Percentiles rank a stretch among this genome's conserved stretches.
Conservation (phyloP, 1,139 yeast species). For the Blastobotrys aristatus region DNA sequence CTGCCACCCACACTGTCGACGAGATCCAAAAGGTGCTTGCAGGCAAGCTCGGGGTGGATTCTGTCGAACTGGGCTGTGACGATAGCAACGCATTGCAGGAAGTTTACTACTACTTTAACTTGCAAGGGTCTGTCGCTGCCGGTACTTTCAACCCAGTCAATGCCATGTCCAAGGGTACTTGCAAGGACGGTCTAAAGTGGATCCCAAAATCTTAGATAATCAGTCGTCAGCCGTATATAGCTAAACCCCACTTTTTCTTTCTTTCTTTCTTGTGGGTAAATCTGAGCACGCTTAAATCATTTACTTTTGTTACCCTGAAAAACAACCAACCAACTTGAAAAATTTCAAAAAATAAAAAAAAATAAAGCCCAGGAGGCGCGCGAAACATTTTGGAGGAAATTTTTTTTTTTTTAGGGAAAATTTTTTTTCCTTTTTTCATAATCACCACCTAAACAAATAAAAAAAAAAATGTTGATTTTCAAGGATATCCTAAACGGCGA, state of each 20-base stretch:
- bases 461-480: slow-evolving; percentile 30
- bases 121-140: slow-evolving; percentile 65
- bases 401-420: no score
- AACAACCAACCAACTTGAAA: no score
- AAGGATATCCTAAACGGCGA: slow-evolving; percentile 85
- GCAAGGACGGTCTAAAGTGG: slow-evolving; percentile 65
- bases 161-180: slow-evolving; percentile 45
- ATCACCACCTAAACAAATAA: neutral
- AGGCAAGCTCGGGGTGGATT: slow-evolving; percentile 33
- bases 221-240: no score
- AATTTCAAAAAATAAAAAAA: neutral
- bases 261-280: neutral
- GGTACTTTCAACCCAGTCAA: slow-evolving; percentile 69
- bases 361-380: neutral
- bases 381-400: neutral
- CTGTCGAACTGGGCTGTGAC: slow-evolving; percentile 46
- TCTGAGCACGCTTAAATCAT: neutral
- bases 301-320: neutral
- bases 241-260: slow-evolving; percentile 1
- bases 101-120: slow-evolving; percentile 83
- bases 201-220: slow-evolving; percentile 50
- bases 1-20: slow-evolving; percentile 57
- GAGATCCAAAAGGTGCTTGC: slow-evolving; percentile 63
- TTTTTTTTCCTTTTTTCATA: neutral
- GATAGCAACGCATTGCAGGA: slow-evolving; percentile 49